Conservation (phyloP, 2,329 filamentous ascomycete species). For the Colletotrichum tamarilloi region DNA sequence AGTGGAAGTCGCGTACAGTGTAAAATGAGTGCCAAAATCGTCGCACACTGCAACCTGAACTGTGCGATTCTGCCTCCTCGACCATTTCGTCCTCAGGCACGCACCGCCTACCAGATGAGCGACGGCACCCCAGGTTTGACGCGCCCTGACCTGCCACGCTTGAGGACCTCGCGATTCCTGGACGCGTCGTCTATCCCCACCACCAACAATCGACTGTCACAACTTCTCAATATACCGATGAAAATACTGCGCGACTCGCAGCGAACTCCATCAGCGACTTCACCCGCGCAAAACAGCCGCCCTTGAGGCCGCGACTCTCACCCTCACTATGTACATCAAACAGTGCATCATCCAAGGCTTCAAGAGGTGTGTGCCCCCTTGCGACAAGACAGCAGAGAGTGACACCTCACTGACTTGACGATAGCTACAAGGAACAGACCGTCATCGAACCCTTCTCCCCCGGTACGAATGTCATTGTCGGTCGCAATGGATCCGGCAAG, state of each 20-base stretch:
- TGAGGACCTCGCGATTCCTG: slow-evolving; percentile 23
- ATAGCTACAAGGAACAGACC: slow-evolving; percentile 98
- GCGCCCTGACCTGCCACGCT: slow-evolving; percentile 22
- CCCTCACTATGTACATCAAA: slow-evolving; percentile 89
- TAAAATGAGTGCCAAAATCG: not conserved
- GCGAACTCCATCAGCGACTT: slow-evolving; percentile 22
- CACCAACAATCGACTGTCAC: slow-evolving; percentile 23
- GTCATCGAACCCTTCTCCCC: slow-evolving; percentile 98
- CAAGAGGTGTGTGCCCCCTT: slow-evolving; percentile 77
- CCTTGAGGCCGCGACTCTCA: slow-evolving; percentile 29
- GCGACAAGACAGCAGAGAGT: slow-evolving; percentile 28
- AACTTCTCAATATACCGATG: slow-evolving; percentile 24
- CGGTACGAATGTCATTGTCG: slow-evolving; percentile 98
- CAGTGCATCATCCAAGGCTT: slow-evolving; percentile 99
- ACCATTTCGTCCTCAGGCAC: slow-evolving; percentile 28
- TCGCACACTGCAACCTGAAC: not conserved
- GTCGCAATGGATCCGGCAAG: slow-evolving; percentile 98
- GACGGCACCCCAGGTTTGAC: slow-evolving; percentile 20
- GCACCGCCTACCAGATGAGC: slow-evolving; percentile 15
- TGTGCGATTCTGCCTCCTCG: not conserved
- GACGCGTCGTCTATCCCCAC: slow-evolving; percentile 37
- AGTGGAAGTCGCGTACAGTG: not conserved
- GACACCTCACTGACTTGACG: slow-evolving; percentile 38
- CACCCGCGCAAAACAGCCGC: slow-evolving; percentile 28
- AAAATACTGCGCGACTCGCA: slow-evolving; percentile 28